Evolutionary conservation across 208 protist species (phyloP).

Genomic region (Blechomonas ayalai): DNA sequence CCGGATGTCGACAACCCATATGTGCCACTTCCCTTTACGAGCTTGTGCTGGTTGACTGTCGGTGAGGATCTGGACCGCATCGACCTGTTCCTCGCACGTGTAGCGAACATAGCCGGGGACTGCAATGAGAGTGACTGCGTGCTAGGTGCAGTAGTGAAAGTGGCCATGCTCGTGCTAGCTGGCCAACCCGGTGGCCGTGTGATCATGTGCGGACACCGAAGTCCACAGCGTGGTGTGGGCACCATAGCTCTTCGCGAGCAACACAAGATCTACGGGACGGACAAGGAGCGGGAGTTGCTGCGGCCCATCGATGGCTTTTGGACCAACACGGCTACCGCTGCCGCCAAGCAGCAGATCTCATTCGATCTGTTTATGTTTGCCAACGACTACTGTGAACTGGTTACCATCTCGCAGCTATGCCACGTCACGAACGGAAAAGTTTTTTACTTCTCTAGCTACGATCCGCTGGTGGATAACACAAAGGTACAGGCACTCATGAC

Average conservation of each 20-base stretch:
- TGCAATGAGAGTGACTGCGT: slow-evolving; percentile 49
- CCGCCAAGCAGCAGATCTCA: slow-evolving; percentile 76
- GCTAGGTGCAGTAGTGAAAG: slow-evolving; percentile 75
- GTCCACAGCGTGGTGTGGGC: slow-evolving; percentile 61
- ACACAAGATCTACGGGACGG: slow-evolving; percentile 74
- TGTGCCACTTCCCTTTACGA: slow-evolving; percentile 86
- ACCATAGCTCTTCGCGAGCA: slow-evolving; percentile 68
- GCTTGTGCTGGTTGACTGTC: slow-evolving; percentile 84
- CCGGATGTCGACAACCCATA: slow-evolving; percentile 84
- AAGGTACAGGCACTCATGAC: slow-evolving; percentile 51
- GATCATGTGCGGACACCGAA: slow-evolving; percentile 47
- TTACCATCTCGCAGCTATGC: slow-evolving; percentile 76
- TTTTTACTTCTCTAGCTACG: slow-evolving; percentile 75
- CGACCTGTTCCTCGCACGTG: slow-evolving; percentile 47
- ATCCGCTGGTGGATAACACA: slow-evolving; percentile 46
- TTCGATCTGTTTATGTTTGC: slow-evolving; percentile 89
- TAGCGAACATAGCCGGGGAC: slow-evolving; percentile 30
- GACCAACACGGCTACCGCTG: slow-evolving; percentile 55
- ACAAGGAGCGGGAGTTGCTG: slow-evolving; percentile 85
- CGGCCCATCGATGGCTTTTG: slow-evolving; percentile 78
- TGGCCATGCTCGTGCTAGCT: slow-evolving; percentile 68
- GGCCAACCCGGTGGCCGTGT: slow-evolving; percentile 71
- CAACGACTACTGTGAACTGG: slow-evolving; percentile 74
- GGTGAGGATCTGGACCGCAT: slow-evolving; percentile 56
- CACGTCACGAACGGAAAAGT: slow-evolving; percentile 73